Percentiles rank a stretch among this genome's conserved stretches.
Conservation (phyloP, 2,329 filamentous ascomycete species). For the Colletotrichum kahawae region DNA sequence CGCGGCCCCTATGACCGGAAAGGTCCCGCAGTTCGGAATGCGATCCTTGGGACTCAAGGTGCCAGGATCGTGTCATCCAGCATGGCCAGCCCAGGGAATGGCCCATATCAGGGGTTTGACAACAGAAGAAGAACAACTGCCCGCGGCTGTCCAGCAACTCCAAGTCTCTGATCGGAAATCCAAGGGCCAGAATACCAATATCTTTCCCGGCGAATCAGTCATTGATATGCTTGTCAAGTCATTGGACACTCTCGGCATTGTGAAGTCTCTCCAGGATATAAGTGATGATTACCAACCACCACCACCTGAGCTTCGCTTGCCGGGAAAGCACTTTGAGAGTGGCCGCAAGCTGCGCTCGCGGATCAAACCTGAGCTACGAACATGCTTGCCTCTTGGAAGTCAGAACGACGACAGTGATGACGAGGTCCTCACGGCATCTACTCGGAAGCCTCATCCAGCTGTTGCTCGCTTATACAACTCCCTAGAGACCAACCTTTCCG, state of each 20-base stretch:
- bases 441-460: constrained; percentile 56
- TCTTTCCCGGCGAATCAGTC: constrained; percentile 48
- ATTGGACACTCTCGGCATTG: constrained; percentile 42
- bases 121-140: neutral
- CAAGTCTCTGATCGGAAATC: constrained; percentile 46
- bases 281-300: constrained; percentile 47
- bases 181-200: constrained; percentile 51
- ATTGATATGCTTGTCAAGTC: constrained; percentile 38
- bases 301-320: constrained; percentile 57
- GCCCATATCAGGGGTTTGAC: constrained; percentile 63
- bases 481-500: constrained; percentile 68
- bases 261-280: constrained; percentile 36
- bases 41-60: constrained; percentile 58
- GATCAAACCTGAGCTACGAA: constrained; percentile 51
- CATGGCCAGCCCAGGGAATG: constrained; percentile 74
- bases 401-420: constrained; percentile 34
- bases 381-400: constrained; percentile 21
- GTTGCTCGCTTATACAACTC: constrained; percentile 63
- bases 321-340: constrained; percentile 62
- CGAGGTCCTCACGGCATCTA: constrained; percentile 32
- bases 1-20: constrained; percentile 31
- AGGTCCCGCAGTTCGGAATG: constrained; percentile 47
- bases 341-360: constrained; percentile 57
- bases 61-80: constrained; percentile 68
- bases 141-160: neutral